Conservation (phyloP, 768 basidiomycete genomes). For the Naganishia onofrii region DNA sequence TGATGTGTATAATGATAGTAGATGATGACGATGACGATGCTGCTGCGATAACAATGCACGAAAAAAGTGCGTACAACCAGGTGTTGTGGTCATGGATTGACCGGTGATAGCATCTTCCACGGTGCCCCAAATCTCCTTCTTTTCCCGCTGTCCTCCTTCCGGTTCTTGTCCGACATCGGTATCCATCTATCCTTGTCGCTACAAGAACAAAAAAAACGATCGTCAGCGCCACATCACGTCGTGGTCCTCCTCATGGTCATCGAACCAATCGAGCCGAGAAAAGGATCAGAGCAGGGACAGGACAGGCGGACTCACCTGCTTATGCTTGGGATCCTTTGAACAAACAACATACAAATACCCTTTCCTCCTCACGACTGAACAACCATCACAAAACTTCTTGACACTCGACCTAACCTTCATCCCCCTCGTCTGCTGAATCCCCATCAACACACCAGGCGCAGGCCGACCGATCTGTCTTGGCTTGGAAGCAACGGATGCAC, state of each 20-base stretch:
- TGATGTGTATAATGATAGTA: too few species aligned
- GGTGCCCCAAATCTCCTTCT: too few species aligned
- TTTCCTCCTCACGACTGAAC: slow-evolving; percentile 76
- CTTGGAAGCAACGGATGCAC: not conserved
- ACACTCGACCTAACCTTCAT: slow-evolving; percentile 97
- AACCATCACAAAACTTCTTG: slow-evolving; percentile 91
- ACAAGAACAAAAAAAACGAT: not conserved
- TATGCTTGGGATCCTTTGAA: slow-evolving; percentile 91
- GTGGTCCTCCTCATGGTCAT: too few species aligned
- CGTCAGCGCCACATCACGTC: too few species aligned
- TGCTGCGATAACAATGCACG: too few species aligned
- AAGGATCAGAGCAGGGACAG: too few species aligned
- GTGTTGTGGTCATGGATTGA: not conserved
- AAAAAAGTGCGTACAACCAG: slow-evolving; percentile 4
- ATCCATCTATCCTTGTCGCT: slow-evolving; percentile 12
- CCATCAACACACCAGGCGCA: not conserved
- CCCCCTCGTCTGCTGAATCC: slow-evolving; percentile 53
- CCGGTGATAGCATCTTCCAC: too few species aligned
- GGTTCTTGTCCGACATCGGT: too few species aligned
- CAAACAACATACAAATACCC: slow-evolving; percentile 90
- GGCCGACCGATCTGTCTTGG: not conserved
- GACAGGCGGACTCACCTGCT: slow-evolving; percentile 59
- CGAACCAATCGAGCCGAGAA: not conserved
- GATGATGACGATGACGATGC: too few species aligned
- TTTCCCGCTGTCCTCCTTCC: not conserved